phyloP scores from a whole-genome alignment of 305 asterid species.

The Fraxinus nigra region DNA sequence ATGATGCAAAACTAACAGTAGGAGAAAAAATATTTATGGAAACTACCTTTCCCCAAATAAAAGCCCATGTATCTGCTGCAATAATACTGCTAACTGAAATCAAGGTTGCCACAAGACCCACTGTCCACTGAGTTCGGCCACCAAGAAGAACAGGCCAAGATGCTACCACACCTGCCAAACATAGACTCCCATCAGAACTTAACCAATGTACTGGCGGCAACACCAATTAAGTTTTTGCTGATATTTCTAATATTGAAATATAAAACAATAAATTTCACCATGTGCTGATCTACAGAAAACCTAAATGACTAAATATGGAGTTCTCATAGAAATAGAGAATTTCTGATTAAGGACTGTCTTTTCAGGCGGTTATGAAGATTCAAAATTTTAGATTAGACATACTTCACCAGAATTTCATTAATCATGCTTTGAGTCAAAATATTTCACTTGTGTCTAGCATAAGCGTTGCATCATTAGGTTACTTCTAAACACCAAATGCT shows the following conservation, averaged over 20 bases:
- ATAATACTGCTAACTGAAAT: slow-evolving; percentile 81
- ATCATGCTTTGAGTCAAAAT: not conserved
- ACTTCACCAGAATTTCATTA: slow-evolving; percentile 14
- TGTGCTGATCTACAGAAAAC: not conserved
- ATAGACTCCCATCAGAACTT: slow-evolving; percentile 18
- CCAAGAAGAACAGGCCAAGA: slow-evolving; percentile 90
- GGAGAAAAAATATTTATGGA: not conserved
- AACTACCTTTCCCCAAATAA: slow-evolving; percentile 84
- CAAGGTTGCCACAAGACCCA: slow-evolving; percentile 93
- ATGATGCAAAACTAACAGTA: slow-evolving; percentile 4
- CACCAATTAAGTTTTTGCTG: not conserved
- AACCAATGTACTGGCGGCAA: slow-evolving; percentile 2
- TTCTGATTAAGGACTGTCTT: not conserved
- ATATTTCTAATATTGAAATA: slow-evolving; percentile 9
- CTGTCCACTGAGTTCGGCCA: slow-evolving; percentile 89
- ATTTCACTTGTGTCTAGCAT: slow-evolving; percentile 7
- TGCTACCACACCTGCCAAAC: slow-evolving; percentile 63
- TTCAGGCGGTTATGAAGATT: slow-evolving; percentile 1
- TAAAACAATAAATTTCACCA: slow-evolving; percentile 10
- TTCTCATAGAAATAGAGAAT: not conserved
- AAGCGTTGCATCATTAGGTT: not conserved
- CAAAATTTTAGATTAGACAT: slow-evolving; percentile 1
- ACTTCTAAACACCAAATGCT: not conserved
- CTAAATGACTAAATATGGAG: not conserved
- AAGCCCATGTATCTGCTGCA: slow-evolving; percentile 96